These are phyloP conservation scores for Lithospermum erythrorhizon DNA, from an alignment of 257 asterid species.

Conservation along the genomic window DNA sequence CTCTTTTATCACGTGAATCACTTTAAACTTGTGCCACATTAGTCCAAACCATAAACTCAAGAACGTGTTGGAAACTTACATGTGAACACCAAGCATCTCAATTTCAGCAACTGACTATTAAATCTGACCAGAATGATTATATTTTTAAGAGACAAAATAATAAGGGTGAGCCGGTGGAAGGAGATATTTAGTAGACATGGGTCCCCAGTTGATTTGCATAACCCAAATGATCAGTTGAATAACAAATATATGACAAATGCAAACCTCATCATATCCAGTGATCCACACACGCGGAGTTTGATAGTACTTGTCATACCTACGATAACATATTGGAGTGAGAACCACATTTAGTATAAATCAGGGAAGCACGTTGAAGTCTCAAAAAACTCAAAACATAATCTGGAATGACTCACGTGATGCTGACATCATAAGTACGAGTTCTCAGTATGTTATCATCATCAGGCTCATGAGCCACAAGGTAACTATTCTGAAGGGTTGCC, in stretches of 20 bases:
- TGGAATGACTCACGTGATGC: conserved; percentile 76
- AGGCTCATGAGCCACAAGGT: conserved; percentile 84
- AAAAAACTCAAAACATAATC: conserved; percentile 5
- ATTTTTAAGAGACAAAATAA: too few relatives aligned
- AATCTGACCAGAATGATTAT: too few relatives aligned
- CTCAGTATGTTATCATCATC: conserved; percentile 87
- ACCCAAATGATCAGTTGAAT: not conserved
- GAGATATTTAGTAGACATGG: not conserved
- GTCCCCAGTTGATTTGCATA: not conserved
- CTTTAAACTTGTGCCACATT: not conserved
- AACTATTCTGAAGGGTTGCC: conserved; percentile 70
- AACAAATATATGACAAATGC: conserved; percentile 13
- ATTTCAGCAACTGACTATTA: not conserved
- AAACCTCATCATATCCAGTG: conserved; percentile 98
- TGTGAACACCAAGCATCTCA: not conserved
- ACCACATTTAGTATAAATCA: conserved; percentile 1
- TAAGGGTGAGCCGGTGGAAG: too few relatives aligned
- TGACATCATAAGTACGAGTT: conserved; percentile 90
- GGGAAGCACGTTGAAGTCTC: not conserved
- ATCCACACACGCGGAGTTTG: conserved; percentile 99
- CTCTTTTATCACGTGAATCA: not conserved
- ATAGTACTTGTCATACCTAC: conserved; percentile 91
- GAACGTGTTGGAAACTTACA: not conserved
- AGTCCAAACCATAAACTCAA: not conserved
- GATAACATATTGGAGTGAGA: conserved; percentile 3